Evolutionary conservation across 257 asterid species (phyloP), one percentile per base, ranked within the genome.

Genomic region (Nyctanthes arbortristis): DNA sequence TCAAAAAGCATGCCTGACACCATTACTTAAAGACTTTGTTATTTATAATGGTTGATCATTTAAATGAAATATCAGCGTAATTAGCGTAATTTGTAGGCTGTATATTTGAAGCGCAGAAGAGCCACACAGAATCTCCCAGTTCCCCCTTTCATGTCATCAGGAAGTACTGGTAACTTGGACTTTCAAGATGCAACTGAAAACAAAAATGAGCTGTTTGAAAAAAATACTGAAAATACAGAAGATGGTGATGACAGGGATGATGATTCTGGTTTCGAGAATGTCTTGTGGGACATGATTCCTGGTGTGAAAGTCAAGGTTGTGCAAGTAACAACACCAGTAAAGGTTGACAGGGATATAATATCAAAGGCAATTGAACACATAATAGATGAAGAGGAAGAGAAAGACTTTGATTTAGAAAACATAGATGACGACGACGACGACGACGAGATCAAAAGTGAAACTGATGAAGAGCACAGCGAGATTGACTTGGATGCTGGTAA

Each of bases 271-370:
- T 81, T 86, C 57, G 93, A 89, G 74, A 86, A 79, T 78, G 85
- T 84, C 69, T 75, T 93, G 82, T 81, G 76, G 34, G 96, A 93
- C 88, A 83, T 93, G 91, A 91, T 91, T 78, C 97, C 97, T 76
- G 97, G 96, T 64, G 88, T 86, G 83, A 85, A 87, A 84, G 95
- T 93, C 73, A 91, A 89, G 86, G 96, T 93, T 72, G 81, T 91
- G 80, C 86, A 88, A 75, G 94, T 88, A 71, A 87, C 93, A 66
- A 64, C 88, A 37, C 96, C 97, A 3, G 86, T 79, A 74, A 89
- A 89, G 81, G 82, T 80, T 63, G 96, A 91, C 75, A 80, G 79
- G 75, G 99, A 89, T 80, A 54, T 87, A 32, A 86, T 93, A 79
- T 87, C 97, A 35, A 88, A 87, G 85, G 96, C 84, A 70, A 91